Percentiles rank a stretch among this genome's conserved stretches.
These are phyloP conservation scores for Thinopyrum elongatum DNA, from an alignment of 176 grass and related monocot species.

Conservation along the genomic window DNA sequence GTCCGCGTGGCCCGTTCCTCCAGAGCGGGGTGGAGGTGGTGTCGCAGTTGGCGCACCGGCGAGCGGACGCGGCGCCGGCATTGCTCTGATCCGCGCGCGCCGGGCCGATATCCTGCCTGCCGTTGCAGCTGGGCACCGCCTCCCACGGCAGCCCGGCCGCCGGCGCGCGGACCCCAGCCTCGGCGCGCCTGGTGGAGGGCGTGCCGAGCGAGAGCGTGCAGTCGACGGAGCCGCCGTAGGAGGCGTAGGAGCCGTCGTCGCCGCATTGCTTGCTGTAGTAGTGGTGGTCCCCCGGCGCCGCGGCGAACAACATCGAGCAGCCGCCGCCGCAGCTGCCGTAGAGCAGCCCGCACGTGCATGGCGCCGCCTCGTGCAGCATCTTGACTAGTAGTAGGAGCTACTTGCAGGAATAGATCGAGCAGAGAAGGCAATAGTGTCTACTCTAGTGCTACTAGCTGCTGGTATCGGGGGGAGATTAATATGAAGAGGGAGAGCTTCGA, in stretches of 20 bases:
- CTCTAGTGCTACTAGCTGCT: background rate
- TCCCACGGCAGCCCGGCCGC: constrained; percentile 46
- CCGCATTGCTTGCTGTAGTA: constrained; percentile 32
- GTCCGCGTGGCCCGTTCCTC: constrained; percentile 89
- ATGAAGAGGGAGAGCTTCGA: constrained; percentile 5
- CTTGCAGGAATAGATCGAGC: background rate
- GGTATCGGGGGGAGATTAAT: constrained; percentile 22
- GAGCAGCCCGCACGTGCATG: constrained; percentile 70
- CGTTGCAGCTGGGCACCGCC: constrained; percentile 22
- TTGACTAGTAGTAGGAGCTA: background rate
- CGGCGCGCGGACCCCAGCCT: constrained; percentile 24
- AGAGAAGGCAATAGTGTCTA: background rate
- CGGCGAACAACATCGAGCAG: constrained; percentile 50
- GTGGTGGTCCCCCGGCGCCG: constrained; percentile 36
- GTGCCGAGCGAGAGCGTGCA: constrained; percentile 96
- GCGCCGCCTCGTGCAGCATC: constrained; percentile 65
- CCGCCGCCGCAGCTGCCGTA: constrained; percentile 66
- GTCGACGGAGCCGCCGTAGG: constrained; percentile 57
- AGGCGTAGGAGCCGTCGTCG: background rate
- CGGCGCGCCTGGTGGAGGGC: constrained; percentile 79
- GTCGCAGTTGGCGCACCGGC: constrained; percentile 94
- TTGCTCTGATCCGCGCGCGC: background rate
- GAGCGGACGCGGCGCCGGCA: constrained; percentile 19
- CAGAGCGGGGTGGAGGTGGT: constrained; percentile 89
- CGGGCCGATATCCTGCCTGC: constrained; percentile 1